Conservation (phyloP, 176 grass and related monocot species). For the Carex scoparia region DNA sequence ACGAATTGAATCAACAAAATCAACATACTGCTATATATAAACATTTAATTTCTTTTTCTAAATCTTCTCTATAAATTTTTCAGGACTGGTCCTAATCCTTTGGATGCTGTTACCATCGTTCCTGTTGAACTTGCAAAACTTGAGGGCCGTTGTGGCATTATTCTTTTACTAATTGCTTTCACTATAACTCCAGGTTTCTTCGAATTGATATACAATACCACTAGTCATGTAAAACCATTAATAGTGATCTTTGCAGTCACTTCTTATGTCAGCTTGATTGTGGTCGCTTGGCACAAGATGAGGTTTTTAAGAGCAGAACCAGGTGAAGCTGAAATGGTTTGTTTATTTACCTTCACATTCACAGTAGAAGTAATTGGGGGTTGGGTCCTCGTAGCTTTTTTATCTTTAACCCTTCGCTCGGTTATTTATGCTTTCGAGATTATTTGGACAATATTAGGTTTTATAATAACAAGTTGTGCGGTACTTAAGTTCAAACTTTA, state of each 20-base stretch:
- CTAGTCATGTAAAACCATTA: neutral
- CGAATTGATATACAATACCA: neutral
- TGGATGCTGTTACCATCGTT: too few species aligned
- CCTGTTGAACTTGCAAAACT: too few species aligned
- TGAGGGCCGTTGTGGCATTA: neutral
- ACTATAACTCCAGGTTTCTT: neutral
- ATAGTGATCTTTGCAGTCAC: neutral
- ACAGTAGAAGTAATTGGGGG: neutral
- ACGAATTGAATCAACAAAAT: too few species aligned
- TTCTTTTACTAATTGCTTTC: neutral
- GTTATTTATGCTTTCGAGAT: neutral
- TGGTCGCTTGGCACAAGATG: neutral
- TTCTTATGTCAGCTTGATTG: neutral
- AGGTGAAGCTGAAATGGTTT: neutral
- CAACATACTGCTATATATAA: too few species aligned
- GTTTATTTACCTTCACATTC: neutral
- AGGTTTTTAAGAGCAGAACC: neutral
- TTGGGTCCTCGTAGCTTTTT: neutral
- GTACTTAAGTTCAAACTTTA: neutral
- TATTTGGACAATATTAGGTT: neutral
- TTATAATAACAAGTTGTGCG: neutral
- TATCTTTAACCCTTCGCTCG: neutral
- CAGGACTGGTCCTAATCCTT: too few species aligned
- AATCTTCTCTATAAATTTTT: too few species aligned
- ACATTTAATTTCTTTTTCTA: too few species aligned